phyloP scores from a whole-genome alignment of 306 rosid genomes.

The Delonix regia region DNA sequence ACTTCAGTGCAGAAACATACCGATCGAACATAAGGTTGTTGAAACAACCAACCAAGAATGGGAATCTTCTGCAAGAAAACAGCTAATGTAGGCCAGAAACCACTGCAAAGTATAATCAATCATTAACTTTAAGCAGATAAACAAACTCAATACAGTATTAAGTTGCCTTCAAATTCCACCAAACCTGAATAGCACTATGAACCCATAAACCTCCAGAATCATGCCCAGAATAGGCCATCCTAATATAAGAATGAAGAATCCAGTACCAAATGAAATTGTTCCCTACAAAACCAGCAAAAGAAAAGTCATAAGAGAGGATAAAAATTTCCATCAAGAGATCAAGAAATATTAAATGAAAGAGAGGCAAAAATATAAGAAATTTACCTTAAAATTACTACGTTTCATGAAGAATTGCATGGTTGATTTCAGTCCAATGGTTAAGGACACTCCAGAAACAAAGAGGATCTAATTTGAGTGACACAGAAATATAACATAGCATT shows the following conservation, averaged over 20 bases:
- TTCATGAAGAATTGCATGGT: constrained; percentile 95
- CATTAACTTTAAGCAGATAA: constrained; percentile 38
- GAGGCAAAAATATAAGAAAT: constrained; percentile 17
- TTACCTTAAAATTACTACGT: constrained; percentile 87
- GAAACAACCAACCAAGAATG: constrained; percentile 88
- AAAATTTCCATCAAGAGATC: constrained; percentile 13
- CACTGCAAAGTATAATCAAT: constrained; percentile 63
- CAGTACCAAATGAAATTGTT: constrained; percentile 88
- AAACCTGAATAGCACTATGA: constrained; percentile 90
- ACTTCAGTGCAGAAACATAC: constrained; percentile 53
- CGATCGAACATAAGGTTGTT: constrained; percentile 85
- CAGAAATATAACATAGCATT: constrained; percentile 38
- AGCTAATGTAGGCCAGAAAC: constrained; percentile 99
- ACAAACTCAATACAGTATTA: constrained; percentile 21
- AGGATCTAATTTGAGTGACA: constrained; percentile 71
- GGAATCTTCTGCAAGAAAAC: constrained; percentile 95
- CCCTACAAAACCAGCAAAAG: constrained; percentile 57
- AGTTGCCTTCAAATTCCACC: constrained; percentile 25
- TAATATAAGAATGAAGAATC: constrained; percentile 80
- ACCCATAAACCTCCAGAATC: constrained; percentile 93
- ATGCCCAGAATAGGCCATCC: constrained; percentile 99
- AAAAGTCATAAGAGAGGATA: background rate
- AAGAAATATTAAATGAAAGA: constrained; percentile 18
- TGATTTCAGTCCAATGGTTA: constrained; percentile 92
- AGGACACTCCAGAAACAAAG: constrained; percentile 91